A percentile compares a stretch with the other conserved stretches of the same genome.
These are phyloP conservation scores for Geotrichum restrictum DNA, from an alignment of 1,139 yeast genomes.

Conservation along the genomic window DNA sequence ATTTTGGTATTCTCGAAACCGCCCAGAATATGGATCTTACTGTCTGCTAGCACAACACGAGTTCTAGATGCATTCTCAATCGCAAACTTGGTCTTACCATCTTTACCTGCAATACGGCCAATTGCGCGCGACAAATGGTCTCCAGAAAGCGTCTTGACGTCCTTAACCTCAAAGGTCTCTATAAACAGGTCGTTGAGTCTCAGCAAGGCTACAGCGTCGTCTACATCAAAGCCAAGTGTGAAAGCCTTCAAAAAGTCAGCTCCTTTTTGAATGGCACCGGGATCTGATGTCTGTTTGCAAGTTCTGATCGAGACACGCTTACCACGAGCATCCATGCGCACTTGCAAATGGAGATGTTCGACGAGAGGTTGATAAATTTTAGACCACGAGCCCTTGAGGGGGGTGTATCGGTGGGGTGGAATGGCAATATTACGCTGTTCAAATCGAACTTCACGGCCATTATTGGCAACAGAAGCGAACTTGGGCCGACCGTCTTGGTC, in stretches of 20 bases:
- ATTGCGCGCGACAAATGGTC: conserved; percentile 97
- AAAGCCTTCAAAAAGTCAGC: conserved; percentile 95
- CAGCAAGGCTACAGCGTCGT: conserved; percentile 90
- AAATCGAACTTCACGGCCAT: conserved; percentile 67
- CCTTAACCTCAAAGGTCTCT: conserved; percentile 94
- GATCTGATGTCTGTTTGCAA: conserved; percentile 75
- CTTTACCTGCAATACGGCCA: conserved; percentile 99
- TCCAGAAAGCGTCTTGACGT: conserved; percentile 89
- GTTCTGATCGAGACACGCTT: conserved; percentile 86
- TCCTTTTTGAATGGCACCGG: conserved; percentile 94
- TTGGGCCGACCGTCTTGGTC: conserved; percentile 90
- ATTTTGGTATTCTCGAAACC: conserved; percentile 95
- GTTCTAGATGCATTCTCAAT: conserved; percentile 98
- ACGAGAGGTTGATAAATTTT: conserved; percentile 94
- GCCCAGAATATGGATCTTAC: conserved; percentile 92
- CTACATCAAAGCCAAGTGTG: conserved; percentile 91
- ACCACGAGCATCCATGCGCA: conserved; percentile 80
- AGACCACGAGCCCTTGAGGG: conserved; percentile 83
- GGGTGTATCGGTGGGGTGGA: conserved; percentile 96
- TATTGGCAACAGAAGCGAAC: conserved; percentile 67
- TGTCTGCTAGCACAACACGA: conserved; percentile 93
- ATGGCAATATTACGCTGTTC: conserved; percentile 87
- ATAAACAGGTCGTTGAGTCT: conserved; percentile 93
- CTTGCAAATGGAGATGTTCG: conserved; percentile 89
- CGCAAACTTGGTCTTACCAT: conserved; percentile 97